Evolutionary conservation across 225 moss, liverwort and hornwort species (phyloP), one percentile per base, ranked within the genome.

Genomic region (Ulota crispa): DNA sequence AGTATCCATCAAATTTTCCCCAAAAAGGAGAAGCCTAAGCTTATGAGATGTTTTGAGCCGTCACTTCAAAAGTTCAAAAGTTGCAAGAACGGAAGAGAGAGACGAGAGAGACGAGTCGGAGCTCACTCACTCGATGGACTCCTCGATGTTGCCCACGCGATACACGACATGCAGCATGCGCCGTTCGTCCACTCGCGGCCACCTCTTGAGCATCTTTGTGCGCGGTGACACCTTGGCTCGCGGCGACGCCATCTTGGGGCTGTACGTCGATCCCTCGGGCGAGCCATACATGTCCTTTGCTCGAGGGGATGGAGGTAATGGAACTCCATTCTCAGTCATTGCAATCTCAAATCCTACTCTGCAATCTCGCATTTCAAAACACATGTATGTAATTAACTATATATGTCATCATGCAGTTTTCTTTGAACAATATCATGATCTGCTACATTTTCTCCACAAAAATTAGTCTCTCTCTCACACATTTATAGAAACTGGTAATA

Each of bases 51-150:
- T 6, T 28, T 27, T 2, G 57, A 27, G 12, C 1, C 2, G 1
- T 60, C 0, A 11, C 11, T 20, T 2, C 1, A 50, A 26, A 61
- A 24, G 6, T 20, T 2, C 1, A 50, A 26, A 61, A 24, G 6
- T n/a, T 4, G 16, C 16, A 55, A 45, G 42, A 43, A 54, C 7
- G 20, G 11, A 81, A 50, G 12, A 20, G 12, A 39, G 0, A 60
- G 9, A 11, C 13, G 23, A 31, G 30, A 74, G 6, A 45, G 41
- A 65, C 2, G 8, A 65, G 0, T n/a, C n/a, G n/a, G 0, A 60
- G 19, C 84, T 82, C 56, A 88, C 84, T 82, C 56, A 88, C 88
- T 79, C 15, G 47, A 89, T 81, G 1, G 88, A 88, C 24, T 91
- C 73, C 7, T 91, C 88, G 0, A 91, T 85, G 45, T 89, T 81